Conservation (phyloP, 1,284 basidiomycete genomes). For the Sporisorium exsertum region DNA sequence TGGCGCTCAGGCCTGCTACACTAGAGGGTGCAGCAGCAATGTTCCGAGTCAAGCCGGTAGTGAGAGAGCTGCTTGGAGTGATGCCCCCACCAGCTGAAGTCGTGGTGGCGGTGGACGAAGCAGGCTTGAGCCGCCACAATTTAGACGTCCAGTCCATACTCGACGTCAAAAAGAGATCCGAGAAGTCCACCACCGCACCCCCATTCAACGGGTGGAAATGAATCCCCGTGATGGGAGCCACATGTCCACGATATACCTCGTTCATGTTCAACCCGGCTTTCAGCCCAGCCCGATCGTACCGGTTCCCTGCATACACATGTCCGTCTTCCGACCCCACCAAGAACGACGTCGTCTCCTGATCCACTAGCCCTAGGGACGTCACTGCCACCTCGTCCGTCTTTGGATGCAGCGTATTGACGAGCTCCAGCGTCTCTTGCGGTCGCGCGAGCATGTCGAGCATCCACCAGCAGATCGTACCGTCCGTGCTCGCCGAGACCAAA, state of each 20-base stretch:
- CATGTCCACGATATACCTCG: constrained; percentile 90
- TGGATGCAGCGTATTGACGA: constrained; percentile 51
- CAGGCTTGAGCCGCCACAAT: constrained; percentile 55
- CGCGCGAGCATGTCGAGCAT: constrained; percentile 97
- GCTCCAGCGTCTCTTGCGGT: constrained; percentile 72
- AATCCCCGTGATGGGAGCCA: constrained; percentile 90
- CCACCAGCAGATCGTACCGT: constrained; percentile 97
- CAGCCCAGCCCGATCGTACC: constrained; percentile 93
- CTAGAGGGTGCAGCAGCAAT: neutral
- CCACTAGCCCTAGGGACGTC: constrained; percentile 89
- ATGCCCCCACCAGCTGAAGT: neutral
- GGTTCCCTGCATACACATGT: constrained; percentile 91
- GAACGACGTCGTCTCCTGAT: constrained; percentile 93
- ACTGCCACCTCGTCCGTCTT: constrained; percentile 87
- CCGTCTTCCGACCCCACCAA: constrained; percentile 98
- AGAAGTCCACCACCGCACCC: constrained; percentile 86
- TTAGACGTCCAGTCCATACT: constrained; percentile 66
- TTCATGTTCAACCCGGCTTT: constrained; percentile 90
- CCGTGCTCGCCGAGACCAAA: constrained; percentile 92
- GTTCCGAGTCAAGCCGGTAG: neutral
- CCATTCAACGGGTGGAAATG: constrained; percentile 83
- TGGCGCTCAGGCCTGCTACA: constrained; percentile 8
- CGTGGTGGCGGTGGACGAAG: neutral
- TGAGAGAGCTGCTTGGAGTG: neutral
- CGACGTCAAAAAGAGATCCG: constrained; percentile 85